These are phyloP conservation scores for Amanita rubescens DNA, from an alignment of 768 basidiomycete species.

Conservation along the genomic window DNA sequence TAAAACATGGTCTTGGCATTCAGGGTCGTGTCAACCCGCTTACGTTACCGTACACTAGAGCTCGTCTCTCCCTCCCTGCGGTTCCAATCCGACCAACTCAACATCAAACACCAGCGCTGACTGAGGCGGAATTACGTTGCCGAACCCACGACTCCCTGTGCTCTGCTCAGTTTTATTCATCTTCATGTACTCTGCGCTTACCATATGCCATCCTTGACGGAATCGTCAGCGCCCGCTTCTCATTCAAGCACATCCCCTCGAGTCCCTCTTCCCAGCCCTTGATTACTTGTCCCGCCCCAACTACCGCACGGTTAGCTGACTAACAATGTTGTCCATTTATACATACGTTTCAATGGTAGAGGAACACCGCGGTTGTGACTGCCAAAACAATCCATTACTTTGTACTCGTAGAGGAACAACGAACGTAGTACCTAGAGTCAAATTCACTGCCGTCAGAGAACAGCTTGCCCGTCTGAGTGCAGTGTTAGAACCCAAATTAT, in stretches of 20 bases:
- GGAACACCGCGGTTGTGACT: constrained; percentile 71
- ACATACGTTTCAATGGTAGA: constrained; percentile 70
- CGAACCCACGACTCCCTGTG: constrained; percentile 68
- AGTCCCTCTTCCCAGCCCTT: constrained; percentile 83
- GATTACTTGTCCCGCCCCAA: constrained; percentile 78
- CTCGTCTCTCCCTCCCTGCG: constrained; percentile 40
- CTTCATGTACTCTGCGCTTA: constrained; percentile 28
- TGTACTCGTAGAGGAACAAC: not conserved
- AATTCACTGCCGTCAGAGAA: constrained; percentile 75
- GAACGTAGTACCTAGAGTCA: constrained; percentile 62
- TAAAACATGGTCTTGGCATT: not conserved
- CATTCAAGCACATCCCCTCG: constrained; percentile 75
- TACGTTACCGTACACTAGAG: constrained; percentile 31
- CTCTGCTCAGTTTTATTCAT: not conserved
- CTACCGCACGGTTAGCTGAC: constrained; percentile 26
- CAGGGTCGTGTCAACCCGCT: not conserved
- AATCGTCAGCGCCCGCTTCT: constrained; percentile 87
- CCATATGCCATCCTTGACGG: constrained; percentile 79
- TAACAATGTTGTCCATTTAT: too few relatives aligned
- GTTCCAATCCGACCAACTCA: constrained; percentile 65
- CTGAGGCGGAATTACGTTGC: constrained; percentile 67
- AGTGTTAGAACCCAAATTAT: not conserved
- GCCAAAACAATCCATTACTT: not conserved
- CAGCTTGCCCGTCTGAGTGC: constrained; percentile 68
- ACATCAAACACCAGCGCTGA: constrained; percentile 83